Base-by-base conservation (phyloP, 2,329 filamentous ascomycete species). In the Stagonosporopsis vannaccii region DNA sequence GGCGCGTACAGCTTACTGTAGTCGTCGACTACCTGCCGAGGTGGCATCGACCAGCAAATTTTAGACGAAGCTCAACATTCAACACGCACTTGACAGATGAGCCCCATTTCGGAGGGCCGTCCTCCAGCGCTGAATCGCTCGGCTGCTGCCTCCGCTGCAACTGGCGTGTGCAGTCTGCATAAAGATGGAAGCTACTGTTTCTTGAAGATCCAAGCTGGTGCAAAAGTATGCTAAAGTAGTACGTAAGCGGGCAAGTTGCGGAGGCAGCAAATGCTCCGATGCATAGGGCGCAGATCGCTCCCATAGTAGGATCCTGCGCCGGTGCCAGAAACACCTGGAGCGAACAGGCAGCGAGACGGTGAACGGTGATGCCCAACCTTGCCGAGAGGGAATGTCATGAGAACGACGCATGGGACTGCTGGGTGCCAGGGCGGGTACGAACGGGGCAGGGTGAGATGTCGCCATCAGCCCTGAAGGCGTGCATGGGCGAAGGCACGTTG, bases 221-320 rank as follows among this genome's bases (percentile, higher is more conserved):
- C 51, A 6, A 39, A 36, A 42, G 44, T 36, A 39, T 48, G 45
- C 25, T 49, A 39, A 33, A 55, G 45, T 45, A 56, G 39, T 46
- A 56, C 52, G 40, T 36, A 56, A 30, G 52, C 35, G 52, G 52
- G 52, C 46, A 56, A 56, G 52, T 36, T 50, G 52, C 46, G 40
- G 52, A 56, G 52, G 35, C 40, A 44, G 52, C 28, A 28, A 50
- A 50, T 50, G 46, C 52, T 56, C 51, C 52, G 53, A 37, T 17
- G 36, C 7, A 23, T 42, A 36, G 47, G 52, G 45, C 28, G 53
- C 53, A 46, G 53, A 56, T 56, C 53, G 30, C 22, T 41, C 32
- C 53, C 47, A 43, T 25, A 51, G 42, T 26, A n/a, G 47, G 53
- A 22, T 19, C 23, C 22, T 50, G 37, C 26, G 47, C 53, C 53